Conservation (phyloP, 148 eudicot species). For the Camellia sinensis region DNA sequence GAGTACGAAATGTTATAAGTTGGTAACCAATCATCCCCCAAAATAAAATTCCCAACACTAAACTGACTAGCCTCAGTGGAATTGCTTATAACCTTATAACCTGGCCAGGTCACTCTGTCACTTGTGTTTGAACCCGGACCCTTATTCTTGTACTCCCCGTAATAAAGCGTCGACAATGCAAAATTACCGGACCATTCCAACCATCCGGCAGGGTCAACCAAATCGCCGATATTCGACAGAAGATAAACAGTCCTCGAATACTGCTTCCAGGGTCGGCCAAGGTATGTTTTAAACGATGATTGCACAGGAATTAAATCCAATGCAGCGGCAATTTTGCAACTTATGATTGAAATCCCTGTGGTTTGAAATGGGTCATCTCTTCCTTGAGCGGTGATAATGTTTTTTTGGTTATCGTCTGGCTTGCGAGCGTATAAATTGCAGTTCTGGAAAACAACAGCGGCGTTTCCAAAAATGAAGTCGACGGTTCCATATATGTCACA, state of each 20-base stretch:
- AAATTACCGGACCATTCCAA: slow-evolving; percentile 69
- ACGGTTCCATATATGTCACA: slow-evolving; percentile 88
- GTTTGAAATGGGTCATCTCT: slow-evolving; percentile 84
- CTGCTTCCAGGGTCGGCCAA: slow-evolving; percentile 81
- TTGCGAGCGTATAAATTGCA: slow-evolving; percentile 69
- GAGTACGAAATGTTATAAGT: slow-evolving; percentile 42
- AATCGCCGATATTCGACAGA: slow-evolving; percentile 43
- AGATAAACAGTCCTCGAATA: slow-evolving; percentile 64
- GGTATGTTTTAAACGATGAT: slow-evolving; percentile 37
- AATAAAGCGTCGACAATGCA: slow-evolving; percentile 56
- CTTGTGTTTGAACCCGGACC: slow-evolving; percentile 72
- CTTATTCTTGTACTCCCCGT: slow-evolving; percentile 69
- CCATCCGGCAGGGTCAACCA: slow-evolving; percentile 71
- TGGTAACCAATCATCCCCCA: slow-evolving; percentile 66
- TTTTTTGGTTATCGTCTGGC: slow-evolving; percentile 54
- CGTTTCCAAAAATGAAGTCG: slow-evolving; percentile 91
- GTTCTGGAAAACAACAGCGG: slow-evolving; percentile 82
- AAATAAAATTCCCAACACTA: slow-evolving; percentile 56
- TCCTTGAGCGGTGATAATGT: slow-evolving; percentile 90
- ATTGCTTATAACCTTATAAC: slow-evolving; percentile 46
- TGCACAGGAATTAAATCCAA: slow-evolving; percentile 55
- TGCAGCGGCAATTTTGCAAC: slow-evolving; percentile 63
- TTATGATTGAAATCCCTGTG: slow-evolving; percentile 73
- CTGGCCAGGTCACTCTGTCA: slow-evolving; percentile 74
- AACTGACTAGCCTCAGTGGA: slow-evolving; percentile 55